These are phyloP conservation scores for Rhododendron henanense DNA, from an alignment of 148 eudicot genomes.

Conservation along the genomic window DNA sequence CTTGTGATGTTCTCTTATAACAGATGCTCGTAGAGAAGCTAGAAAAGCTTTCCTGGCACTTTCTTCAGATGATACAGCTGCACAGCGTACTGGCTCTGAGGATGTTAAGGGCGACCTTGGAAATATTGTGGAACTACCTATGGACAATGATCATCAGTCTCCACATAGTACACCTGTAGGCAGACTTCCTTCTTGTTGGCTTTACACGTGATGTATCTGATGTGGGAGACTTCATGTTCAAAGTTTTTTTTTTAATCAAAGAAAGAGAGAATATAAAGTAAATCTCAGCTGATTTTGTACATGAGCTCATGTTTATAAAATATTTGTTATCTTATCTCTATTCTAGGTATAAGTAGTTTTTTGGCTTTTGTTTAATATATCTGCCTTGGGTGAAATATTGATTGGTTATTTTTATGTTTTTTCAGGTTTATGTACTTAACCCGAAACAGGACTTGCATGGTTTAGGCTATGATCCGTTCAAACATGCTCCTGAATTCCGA, in stretches of 20 bases:
- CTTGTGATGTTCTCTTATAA: constrained; percentile 3
- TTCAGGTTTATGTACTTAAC: constrained; percentile 66
- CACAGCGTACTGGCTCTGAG: constrained; percentile 28
- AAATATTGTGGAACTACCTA: constrained; percentile 31
- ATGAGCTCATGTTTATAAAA: neutral
- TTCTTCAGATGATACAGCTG: constrained; percentile 37
- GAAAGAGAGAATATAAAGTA: neutral
- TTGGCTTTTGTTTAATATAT: neutral
- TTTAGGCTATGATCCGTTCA: constrained; percentile 90
- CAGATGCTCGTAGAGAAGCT: constrained; percentile 84
- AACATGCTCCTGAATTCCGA: constrained; percentile 90
- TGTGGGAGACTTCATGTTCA: neutral
- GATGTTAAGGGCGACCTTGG: constrained; percentile 31
- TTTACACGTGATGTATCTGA: neutral
- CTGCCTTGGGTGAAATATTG: neutral
- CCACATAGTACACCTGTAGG: constrained; percentile 54
- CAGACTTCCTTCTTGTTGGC: constrained; percentile 6
- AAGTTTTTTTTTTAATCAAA: neutral
- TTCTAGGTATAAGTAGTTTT: neutral
- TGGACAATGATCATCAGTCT: constrained; percentile 30
- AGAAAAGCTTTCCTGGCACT: constrained; percentile 79
- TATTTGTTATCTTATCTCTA: neutral
- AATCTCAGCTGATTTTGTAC: neutral
- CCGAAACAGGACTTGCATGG: constrained; percentile 94
- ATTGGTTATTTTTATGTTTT: neutral